phyloP scores from a whole-genome alignment of 1,139 yeast genomes.

The Hansenula anomala region DNA sequence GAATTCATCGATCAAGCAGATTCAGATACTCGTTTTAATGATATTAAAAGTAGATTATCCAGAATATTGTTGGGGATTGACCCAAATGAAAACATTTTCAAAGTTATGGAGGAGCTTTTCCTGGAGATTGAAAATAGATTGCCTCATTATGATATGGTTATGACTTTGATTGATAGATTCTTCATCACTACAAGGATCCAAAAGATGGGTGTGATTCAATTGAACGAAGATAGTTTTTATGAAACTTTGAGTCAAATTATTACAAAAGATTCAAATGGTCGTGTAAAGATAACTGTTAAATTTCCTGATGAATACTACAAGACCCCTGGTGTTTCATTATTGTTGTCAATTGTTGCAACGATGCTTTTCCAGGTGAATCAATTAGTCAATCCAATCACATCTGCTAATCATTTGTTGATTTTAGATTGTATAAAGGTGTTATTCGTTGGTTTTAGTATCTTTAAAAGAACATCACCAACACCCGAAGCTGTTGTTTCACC shows the following conservation, averaged over 20 bases:
- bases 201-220: background rate
- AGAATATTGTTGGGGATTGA: background rate
- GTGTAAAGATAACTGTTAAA: background rate
- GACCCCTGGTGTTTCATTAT: background rate
- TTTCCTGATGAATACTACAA: background rate
- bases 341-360: background rate
- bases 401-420: conserved; percentile 1
- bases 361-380: conserved; percentile 1
- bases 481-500: background rate
- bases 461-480: background rate
- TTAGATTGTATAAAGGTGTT: background rate
- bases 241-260: background rate
- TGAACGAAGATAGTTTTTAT: background rate
- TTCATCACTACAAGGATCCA: background rate
- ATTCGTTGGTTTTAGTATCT: background rate
- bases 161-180: background rate
- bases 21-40: background rate
- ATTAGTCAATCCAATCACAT: background rate
- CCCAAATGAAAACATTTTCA: background rate
- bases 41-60: background rate
- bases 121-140: background rate
- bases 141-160: conserved; percentile 1
- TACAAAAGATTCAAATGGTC: background rate
- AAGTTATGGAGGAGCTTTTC: background rate
- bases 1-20: background rate